These are phyloP conservation scores for Saccharomycopsis guyanensis DNA, from an alignment of 805 yeast genomes.

Conservation along the genomic window DNA sequence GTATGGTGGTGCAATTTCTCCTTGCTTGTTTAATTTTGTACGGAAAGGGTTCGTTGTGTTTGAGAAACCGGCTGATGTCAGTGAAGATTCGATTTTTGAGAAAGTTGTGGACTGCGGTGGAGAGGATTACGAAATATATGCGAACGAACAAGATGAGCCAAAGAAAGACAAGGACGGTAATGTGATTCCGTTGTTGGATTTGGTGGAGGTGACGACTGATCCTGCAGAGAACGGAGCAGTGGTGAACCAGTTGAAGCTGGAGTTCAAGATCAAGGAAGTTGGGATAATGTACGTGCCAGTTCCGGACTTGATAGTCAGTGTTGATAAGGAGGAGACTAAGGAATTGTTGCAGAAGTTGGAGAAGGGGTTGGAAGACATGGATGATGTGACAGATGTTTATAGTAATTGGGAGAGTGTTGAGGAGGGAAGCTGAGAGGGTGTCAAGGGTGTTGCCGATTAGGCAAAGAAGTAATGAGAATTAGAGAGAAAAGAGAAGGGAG, in stretches of 20 bases:
- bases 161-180: constrained; percentile 21
- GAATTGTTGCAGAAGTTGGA: constrained; percentile 51
- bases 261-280: constrained; percentile 59
- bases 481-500: constrained; percentile 3
- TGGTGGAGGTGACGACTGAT: constrained; percentile 51
- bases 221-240: constrained; percentile 55
- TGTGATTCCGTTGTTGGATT: constrained; percentile 19
- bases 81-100: constrained; percentile 61
- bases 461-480: background rate
- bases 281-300: constrained; percentile 63
- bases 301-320: constrained; percentile 48
- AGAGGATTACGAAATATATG: constrained; percentile 55
- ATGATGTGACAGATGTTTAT: constrained; percentile 76
- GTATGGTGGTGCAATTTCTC: constrained; percentile 62
- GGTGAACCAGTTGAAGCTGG: constrained; percentile 46
- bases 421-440: constrained; percentile 1
- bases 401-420: constrained; percentile 39
- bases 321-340: constrained; percentile 44
- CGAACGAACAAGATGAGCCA: constrained; percentile 32
- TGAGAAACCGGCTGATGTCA: constrained; percentile 29
- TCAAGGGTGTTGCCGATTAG: too few species aligned
- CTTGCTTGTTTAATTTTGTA: constrained; percentile 72
- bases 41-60: constrained; percentile 66
- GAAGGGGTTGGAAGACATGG: constrained; percentile 60
- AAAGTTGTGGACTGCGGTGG: constrained; percentile 70